phyloP scores from a whole-genome alignment of 192 early-diverging fungal species.

The Obelidium mucronatum region DNA sequence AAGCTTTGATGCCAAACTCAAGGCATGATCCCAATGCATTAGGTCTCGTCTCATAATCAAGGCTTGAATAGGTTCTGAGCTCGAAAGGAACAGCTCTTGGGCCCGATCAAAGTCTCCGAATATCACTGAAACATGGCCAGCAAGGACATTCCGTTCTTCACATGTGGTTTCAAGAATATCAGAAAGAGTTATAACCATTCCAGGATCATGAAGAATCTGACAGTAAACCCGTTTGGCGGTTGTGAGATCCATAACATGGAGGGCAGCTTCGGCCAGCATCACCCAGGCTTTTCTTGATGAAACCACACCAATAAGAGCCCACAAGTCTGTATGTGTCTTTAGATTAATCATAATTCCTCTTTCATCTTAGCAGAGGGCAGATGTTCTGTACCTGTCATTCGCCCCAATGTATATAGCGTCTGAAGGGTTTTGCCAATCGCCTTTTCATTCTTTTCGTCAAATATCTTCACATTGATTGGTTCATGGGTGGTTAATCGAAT shows the following conservation, averaged over 20 bases:
- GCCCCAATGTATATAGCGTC: conserved; percentile 52
- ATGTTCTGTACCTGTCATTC: conserved; percentile 32
- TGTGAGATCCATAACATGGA: conserved; percentile 49
- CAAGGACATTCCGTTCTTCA: conserved; percentile 53
- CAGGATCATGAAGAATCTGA: conserved; percentile 54
- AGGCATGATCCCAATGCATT: conserved; percentile 62
- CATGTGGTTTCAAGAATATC: conserved; percentile 37
- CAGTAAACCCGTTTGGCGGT: conserved; percentile 60
- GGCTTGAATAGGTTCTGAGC: conserved; percentile 51
- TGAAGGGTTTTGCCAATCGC: conserved; percentile 54
- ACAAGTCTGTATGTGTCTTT: conserved; percentile 40
- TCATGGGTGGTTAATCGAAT: conserved; percentile 50
- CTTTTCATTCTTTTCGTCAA: conserved; percentile 45
- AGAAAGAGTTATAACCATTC: conserved; percentile 56
- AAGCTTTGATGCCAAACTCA: conserved; percentile 51
- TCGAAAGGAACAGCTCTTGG: conserved; percentile 57
- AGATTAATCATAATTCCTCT: too few relatives aligned
- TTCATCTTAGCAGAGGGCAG: not conserved
- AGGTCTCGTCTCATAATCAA: conserved; percentile 53
- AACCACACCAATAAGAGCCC: conserved; percentile 39
- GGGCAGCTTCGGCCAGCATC: conserved; percentile 54
- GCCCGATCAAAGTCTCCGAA: conserved; percentile 54
- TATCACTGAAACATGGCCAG: conserved; percentile 54
- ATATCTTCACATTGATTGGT: conserved; percentile 24
- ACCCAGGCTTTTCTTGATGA: conserved; percentile 49